Base-by-base conservation (phyloP, 2,329 filamentous ascomycete genomes). In the Aureobasidium sp. region DNA sequence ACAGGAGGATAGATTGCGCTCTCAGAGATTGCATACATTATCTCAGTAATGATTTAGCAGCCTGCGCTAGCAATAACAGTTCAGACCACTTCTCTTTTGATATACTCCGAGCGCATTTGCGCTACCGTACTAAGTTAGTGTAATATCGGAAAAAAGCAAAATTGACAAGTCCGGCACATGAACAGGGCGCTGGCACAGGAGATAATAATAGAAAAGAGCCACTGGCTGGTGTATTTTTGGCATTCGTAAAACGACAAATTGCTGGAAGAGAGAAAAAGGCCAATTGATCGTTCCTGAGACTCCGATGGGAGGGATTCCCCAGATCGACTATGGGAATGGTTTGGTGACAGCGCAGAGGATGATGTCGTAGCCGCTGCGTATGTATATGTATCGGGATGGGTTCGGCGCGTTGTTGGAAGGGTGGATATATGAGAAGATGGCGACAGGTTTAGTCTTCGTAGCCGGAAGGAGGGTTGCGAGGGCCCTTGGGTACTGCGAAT, bases 401-500 rank as follows among this genome's bases (percentile, higher is more conserved):
- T 1, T 51, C 23, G 44, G 57, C 57, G 46, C 10, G 46, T 42
- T 46, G 13, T 27, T 17, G 36, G 7, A 29, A 58, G 23, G 42
- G 37, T n/a, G 55, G 55, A 42, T 60, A 34, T 60, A 42, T 17
- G 29, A 34, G 29, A 7, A 13, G 23, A 20, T 39, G 39, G 57
- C 17, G 46, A 41, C 12, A 15, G 71, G 67, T 51, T 65, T 67
- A 75, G 66, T 80, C 78, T 64, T 80, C 78, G 65, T 77, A 80
- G 29, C 78, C 78, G 23, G 72, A 69, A 20, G 77, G 78, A 66
- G 75, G 73, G 59, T 75, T 72, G 62, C 78, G 70, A 50, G 76
- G 76, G 59, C 78, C 78, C 67, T 75, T 77, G 23, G 78, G 78
- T 68, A 80, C 78, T 80, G 65, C 5, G 29, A 5, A 47, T 12